Evolutionary conservation across 2,329 filamentous ascomycete species (phyloP), one percentile per base, ranked within the genome.

Genomic region (Aspergillus chevalieri): DNA sequence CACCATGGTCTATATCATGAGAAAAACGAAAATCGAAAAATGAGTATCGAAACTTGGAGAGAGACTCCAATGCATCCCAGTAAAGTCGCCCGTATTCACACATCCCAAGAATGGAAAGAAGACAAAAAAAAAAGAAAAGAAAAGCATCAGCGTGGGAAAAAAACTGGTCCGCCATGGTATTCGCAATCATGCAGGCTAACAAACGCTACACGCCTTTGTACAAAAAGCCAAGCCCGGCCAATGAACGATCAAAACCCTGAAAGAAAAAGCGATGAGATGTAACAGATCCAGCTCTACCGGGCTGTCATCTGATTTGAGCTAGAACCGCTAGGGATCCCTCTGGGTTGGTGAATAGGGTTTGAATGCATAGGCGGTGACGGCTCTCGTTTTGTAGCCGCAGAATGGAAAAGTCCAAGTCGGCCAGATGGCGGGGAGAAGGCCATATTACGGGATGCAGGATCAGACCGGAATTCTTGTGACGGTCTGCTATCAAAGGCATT

Each of bases 341-440:
- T 48, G 19, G 66, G 63, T 17, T 63, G 62, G 56, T 68, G 66
- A 42, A 61, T 62, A 15, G 60, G 52, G 48, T 66, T 67, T 12
- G 63, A 56, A 14, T 60, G 54, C n/a, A 64, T 49, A n/a, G 61
- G 54, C 10, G 64, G 60, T 3, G 67, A 67, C n/a, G 57, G 44
- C 28, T 67, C 65, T 36, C 57, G 58, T 53, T 64, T 68, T 15
- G 59, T 52, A 17, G 57, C 50, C 7, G 57, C 49, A 14, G 63
- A 56, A 36, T 63, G 63, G 36, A 70, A 70, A 19, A 69, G 52
- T 28, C 67, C 62, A 22, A 68, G 60, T 34, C 68, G 66, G 28
- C 61, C 58, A 17, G 66, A 55, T 39, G 65, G 60, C 6, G 68
- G 65, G 34, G 68, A 69, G 53, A 63, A 67, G 41, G 61, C 56